These are phyloP conservation scores for Scheffersomyces stipitis DNA, from an alignment of 805 yeast genomes.

Conservation along the genomic window DNA sequence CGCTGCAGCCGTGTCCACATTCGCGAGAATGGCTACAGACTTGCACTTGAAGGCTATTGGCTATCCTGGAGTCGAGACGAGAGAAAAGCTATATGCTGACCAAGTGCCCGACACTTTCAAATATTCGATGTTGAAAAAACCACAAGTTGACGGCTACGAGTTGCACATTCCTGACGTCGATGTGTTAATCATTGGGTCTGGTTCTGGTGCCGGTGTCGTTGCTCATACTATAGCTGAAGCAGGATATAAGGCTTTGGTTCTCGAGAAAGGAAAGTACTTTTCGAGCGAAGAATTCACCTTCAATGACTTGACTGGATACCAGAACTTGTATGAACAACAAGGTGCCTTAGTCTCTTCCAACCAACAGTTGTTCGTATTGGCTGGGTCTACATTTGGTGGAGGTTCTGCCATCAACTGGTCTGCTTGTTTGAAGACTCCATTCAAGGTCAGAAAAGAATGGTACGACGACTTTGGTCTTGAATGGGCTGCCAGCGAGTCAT, in stretches of 20 bases:
- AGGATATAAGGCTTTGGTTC: slow-evolving; percentile 14
- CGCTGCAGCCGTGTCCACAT: slow-evolving; percentile 23
- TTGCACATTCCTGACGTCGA: slow-evolving; percentile 31
- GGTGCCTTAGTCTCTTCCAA: slow-evolving; percentile 38
- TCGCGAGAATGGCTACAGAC: slow-evolving; percentile 24
- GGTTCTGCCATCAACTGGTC: slow-evolving; percentile 61
- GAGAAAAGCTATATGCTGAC: slow-evolving; percentile 27
- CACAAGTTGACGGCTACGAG: slow-evolving; percentile 20
- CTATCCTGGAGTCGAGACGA: slow-evolving; percentile 30
- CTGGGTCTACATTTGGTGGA: slow-evolving; percentile 58
- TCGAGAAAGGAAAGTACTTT: slow-evolving; percentile 52
- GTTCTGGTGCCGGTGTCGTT: slow-evolving; percentile 22
- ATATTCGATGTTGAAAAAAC: slow-evolving; percentile 28
- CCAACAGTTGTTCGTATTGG: slow-evolving; percentile 37
- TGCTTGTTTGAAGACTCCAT: slow-evolving; percentile 38
- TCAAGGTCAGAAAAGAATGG: slow-evolving; percentile 20
- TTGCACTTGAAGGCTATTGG: slow-evolving; percentile 32
- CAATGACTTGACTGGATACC: slow-evolving; percentile 36
- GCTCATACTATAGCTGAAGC: slow-evolving; percentile 17
- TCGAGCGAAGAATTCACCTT: slow-evolving; percentile 33
- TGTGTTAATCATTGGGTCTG: slow-evolving; percentile 20
- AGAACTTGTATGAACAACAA: slow-evolving; percentile 37
- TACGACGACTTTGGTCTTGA: slow-evolving; percentile 13
- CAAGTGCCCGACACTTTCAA: slow-evolving; percentile 26
- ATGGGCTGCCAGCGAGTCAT: slow-evolving; percentile 16